Conservation (phyloP, 306 rosid genomes). For the Trifolium fragiferum region DNA sequence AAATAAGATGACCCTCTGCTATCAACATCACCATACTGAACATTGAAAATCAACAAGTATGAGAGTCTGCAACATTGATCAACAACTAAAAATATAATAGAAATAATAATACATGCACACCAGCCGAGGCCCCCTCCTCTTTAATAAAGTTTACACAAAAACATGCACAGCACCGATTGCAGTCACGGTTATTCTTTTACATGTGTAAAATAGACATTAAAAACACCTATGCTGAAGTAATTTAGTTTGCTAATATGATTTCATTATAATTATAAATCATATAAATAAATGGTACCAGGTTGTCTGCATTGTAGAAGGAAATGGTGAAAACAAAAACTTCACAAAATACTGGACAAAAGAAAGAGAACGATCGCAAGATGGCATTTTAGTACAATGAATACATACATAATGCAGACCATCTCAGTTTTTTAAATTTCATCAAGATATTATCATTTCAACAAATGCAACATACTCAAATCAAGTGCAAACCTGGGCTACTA, state of each 20-base stretch:
- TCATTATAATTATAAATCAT: background rate
- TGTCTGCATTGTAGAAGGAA: constrained; percentile 5
- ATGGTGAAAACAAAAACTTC: constrained; percentile 10
- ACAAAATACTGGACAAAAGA: constrained; percentile 13
- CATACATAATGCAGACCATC: constrained; percentile 7
- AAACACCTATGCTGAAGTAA: constrained; percentile 2
- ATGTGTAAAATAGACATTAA: background rate
- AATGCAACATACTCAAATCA: constrained; percentile 35
- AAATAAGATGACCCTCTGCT: constrained; percentile 69
- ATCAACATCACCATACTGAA: constrained; percentile 65
- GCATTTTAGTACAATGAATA: constrained; percentile 4
- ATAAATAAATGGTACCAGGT: background rate
- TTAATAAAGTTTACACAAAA: background rate
- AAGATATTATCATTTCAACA: constrained; percentile 19
- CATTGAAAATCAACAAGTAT: constrained; percentile 46
- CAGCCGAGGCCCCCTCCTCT: too few species aligned
- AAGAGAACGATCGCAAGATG: background rate
- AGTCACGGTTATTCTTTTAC: background rate
- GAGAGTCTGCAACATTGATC: constrained; percentile 24
- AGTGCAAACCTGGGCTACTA: constrained; percentile 77
- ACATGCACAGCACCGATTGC: background rate
- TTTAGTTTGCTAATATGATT: constrained; percentile 31
- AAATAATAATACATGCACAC: background rate
- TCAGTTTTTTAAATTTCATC: constrained; percentile 29
- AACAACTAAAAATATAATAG: constrained; percentile 22